A percentile compares a stretch with the other conserved stretches of the same genome.
These are phyloP conservation scores for Dioscorea alata DNA, from an alignment of 106 monocot genomes.

Conservation along the genomic window DNA sequence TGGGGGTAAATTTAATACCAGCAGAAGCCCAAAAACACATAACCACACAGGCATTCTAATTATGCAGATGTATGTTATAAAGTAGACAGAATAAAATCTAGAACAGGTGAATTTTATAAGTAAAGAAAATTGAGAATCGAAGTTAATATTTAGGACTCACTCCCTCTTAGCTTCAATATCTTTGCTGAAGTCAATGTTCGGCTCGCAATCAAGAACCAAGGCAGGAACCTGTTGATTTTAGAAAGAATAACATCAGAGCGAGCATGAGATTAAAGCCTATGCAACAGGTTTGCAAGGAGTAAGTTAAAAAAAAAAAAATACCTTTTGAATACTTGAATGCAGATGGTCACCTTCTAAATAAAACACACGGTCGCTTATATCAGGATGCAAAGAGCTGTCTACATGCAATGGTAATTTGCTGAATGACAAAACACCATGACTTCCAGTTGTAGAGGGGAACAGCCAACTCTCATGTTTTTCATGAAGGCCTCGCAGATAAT, in stretches of 20 bases:
- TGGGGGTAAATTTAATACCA: too few relatives aligned
- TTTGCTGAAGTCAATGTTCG: conserved; percentile 82
- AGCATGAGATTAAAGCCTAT: neutral
- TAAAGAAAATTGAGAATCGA: too few relatives aligned
- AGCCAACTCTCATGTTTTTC: conserved; percentile 99
- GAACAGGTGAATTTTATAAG: too few relatives aligned
- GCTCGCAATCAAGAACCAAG: conserved; percentile 93
- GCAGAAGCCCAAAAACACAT: too few relatives aligned
- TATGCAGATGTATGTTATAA: too few relatives aligned
- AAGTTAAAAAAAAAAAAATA: conserved; percentile 13
- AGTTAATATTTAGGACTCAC: conserved; percentile 34
- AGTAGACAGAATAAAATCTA: too few relatives aligned
- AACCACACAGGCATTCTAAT: too few relatives aligned
- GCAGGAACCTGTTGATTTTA: conserved; percentile 77
- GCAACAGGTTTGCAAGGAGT: too few relatives aligned
- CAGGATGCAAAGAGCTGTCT: conserved; percentile 75
- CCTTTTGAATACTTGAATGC: conserved; percentile 97
- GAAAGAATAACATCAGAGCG: neutral
- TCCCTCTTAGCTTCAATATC: conserved; percentile 91
- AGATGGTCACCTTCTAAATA: conserved; percentile 90
- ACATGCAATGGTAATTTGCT: conserved; percentile 61
- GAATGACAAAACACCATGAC: conserved; percentile 75
- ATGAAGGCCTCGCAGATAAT: conserved; percentile 83
- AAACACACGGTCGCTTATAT: conserved; percentile 86
- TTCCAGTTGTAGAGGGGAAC: conserved; percentile 65